Conservation (phyloP, 1,284 basidiomycete species). For the Volvariella surrecta region DNA sequence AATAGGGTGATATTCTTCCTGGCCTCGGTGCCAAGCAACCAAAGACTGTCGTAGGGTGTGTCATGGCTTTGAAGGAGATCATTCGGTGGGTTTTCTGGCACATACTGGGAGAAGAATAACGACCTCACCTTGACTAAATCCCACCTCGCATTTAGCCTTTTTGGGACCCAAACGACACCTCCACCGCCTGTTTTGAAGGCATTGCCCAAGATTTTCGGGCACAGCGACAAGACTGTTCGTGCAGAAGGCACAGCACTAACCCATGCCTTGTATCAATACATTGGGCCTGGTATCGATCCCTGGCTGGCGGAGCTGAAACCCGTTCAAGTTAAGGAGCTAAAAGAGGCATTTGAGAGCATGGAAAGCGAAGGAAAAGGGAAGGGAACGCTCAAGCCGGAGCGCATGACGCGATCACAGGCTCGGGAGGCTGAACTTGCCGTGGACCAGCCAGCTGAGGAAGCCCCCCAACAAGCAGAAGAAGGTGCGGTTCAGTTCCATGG, state of each 20-base stretch:
- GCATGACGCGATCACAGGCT: slow-evolving; percentile 74
- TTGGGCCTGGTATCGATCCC: slow-evolving; percentile 84
- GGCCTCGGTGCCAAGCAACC: slow-evolving; percentile 92
- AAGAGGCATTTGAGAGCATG: slow-evolving; percentile 82
- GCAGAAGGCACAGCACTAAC: slow-evolving; percentile 82
- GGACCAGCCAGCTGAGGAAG: slow-evolving; percentile 28
- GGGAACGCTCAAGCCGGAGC: slow-evolving; percentile 71
- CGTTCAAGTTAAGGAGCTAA: slow-evolving; percentile 95
- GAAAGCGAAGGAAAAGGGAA: slow-evolving; percentile 81
- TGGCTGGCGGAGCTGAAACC: slow-evolving; percentile 93
- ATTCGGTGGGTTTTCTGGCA: slow-evolving; percentile 29
- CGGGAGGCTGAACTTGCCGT: slow-evolving; percentile 59
- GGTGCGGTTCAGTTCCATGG: slow-evolving; percentile 18
- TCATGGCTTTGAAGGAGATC: slow-evolving; percentile 78
- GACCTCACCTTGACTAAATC: not conserved
- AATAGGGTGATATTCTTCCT: slow-evolving; percentile 73
- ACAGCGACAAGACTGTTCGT: slow-evolving; percentile 94
- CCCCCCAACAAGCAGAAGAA: slow-evolving; percentile 15
- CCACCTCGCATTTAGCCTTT: slow-evolving; percentile 44
- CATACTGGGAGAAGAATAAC: not conserved
- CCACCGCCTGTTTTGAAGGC: slow-evolving; percentile 78
- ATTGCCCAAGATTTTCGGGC: slow-evolving; percentile 90
- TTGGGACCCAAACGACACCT: slow-evolving; percentile 75
- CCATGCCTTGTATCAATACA: slow-evolving; percentile 78
- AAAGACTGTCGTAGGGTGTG: slow-evolving; percentile 82